phyloP scores from a whole-genome alignment of 345 rosid species.

The Rhodamnia argentea region DNA sequence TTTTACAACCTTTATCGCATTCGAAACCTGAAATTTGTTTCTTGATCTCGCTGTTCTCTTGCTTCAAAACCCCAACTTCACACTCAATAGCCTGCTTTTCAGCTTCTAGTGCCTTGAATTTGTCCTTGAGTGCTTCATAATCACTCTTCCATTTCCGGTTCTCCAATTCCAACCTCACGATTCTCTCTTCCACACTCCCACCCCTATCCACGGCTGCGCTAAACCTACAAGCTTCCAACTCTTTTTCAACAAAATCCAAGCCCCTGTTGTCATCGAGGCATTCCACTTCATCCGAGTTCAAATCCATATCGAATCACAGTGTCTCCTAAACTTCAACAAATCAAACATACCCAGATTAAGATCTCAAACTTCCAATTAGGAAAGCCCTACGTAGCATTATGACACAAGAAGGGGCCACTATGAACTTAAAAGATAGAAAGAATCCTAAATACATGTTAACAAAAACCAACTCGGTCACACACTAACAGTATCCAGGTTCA shows the following conservation, averaged over 20 bases:
- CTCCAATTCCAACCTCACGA: slow-evolving; percentile 31
- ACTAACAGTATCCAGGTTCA: neutral
- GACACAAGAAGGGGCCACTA: neutral
- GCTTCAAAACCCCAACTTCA: slow-evolving; percentile 15
- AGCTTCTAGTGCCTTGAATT: slow-evolving; percentile 21
- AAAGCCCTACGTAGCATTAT: neutral
- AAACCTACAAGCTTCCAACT: slow-evolving; percentile 1
- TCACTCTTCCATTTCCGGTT: slow-evolving; percentile 15
- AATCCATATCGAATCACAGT: neutral
- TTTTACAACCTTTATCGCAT: neutral
- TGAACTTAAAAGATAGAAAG: neutral
- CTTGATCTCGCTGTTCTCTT: neutral
- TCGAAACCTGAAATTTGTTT: neutral
- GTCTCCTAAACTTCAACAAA: neutral
- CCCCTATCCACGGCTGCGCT: neutral
- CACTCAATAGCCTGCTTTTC: slow-evolving; percentile 16
- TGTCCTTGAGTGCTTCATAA: slow-evolving; percentile 21
- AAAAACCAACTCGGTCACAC: neutral
- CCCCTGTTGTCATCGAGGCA: neutral
- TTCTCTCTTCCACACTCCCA: slow-evolving; percentile 26
- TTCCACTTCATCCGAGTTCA: slow-evolving; percentile 3
- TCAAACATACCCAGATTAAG: neutral
- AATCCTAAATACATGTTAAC: neutral
- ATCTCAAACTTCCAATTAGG: neutral
- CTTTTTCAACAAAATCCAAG: neutral